A percentile compares a stretch with the other conserved stretches of the same genome.
phyloP scores from a whole-genome alignment of 441 rosid genomes.

The Iberis amara region DNA sequence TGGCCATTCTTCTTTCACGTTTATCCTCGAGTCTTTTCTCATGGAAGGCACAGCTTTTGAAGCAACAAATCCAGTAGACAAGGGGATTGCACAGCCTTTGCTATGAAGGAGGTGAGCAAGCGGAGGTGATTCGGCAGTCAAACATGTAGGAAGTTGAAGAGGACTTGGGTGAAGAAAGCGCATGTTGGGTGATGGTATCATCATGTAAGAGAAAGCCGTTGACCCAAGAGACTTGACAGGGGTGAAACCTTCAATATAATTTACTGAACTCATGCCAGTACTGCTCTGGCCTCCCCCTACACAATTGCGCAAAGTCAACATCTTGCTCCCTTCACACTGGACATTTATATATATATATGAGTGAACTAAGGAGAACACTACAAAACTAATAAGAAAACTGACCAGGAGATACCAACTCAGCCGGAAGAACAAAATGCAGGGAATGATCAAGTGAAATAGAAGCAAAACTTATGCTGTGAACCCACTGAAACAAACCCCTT shows the following conservation, averaged over 20 bases:
- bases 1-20: constrained; percentile 91
- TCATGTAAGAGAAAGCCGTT: constrained; percentile 70
- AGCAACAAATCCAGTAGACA: constrained; percentile 86
- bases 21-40: constrained; percentile 71
- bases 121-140: constrained; percentile 98
- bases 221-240: constrained; percentile 95
- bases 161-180: constrained; percentile 91
- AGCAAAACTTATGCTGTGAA: constrained; percentile 90
- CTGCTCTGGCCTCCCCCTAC: constrained; percentile 65
- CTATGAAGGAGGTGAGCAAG: constrained; percentile 99
- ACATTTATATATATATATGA: constrained; percentile 4
- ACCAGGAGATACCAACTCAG: constrained; percentile 76
- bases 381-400: constrained; percentile 29
- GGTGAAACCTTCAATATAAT: constrained; percentile 82
- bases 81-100: constrained; percentile 84
- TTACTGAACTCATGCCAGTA: constrained; percentile 39
- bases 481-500: constrained; percentile 93
- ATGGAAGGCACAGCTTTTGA: constrained; percentile 89
- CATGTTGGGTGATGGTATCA: constrained; percentile 95
- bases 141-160: constrained; percentile 94
- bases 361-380: constrained; percentile 1
- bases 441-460: constrained; percentile 81
- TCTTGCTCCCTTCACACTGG: not conserved
- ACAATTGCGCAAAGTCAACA: constrained; percentile 15
- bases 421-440: constrained; percentile 65